Conservation (phyloP, 768 basidiomycete species). For the Mycena rosella region DNA sequence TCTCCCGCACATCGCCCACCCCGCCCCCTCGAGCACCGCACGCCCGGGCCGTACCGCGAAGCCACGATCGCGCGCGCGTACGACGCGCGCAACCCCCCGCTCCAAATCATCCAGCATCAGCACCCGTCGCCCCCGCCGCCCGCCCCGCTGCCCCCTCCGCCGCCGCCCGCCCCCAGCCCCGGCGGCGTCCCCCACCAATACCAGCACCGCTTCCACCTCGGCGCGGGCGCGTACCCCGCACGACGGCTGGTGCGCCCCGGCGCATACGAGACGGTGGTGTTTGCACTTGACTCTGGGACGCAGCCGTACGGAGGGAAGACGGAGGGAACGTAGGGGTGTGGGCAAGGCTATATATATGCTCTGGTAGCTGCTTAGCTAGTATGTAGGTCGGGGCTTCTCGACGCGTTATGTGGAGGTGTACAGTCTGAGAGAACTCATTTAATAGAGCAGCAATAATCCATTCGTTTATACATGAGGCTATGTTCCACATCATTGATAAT, state of each 20-base stretch:
- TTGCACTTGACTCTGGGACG: constrained; percentile 23
- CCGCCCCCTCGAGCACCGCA: background rate
- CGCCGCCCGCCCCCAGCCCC: background rate
- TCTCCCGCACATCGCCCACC: background rate
- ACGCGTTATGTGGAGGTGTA: no score
- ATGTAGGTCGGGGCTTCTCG: background rate
- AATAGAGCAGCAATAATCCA: no score
- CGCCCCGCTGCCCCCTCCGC: background rate
- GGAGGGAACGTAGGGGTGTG: background rate
- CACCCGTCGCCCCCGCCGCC: constrained; percentile 13
- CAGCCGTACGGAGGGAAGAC: background rate
- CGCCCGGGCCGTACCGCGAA: background rate
- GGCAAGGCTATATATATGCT: background rate
- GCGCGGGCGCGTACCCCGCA: background rate
- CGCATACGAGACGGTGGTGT: constrained; percentile 35
- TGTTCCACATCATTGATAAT: no score
- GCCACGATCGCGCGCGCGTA: background rate
- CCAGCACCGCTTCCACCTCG: constrained; percentile 34
- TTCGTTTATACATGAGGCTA: no score
- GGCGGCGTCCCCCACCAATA: constrained; percentile 20
- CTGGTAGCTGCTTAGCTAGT: background rate
- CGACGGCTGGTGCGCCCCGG: constrained; percentile 25
- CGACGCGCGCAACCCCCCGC: constrained; percentile 23
- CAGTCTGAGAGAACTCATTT: no score
- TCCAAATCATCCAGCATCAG: constrained; percentile 31